A percentile compares a stretch with the other conserved stretches of the same genome.
phyloP scores from a whole-genome alignment of 2,329 filamentous ascomycete species.

The Aspergillus calidoustus region DNA sequence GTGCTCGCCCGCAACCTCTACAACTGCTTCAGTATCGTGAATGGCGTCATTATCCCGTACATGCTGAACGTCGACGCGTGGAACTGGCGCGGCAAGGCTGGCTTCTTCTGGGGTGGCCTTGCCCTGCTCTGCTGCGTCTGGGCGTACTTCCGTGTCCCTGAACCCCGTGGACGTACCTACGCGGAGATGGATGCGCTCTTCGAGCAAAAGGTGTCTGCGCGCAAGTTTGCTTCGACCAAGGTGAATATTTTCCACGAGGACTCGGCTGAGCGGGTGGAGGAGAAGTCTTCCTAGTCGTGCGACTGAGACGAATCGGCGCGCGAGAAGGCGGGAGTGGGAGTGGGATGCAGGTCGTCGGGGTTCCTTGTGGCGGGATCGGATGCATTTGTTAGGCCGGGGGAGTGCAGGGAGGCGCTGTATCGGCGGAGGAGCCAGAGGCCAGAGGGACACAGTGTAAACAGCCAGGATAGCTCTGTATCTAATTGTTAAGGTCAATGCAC shows the following conservation, averaged over 20 bases:
- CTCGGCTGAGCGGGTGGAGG: background rate
- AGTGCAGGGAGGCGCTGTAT: too few species aligned
- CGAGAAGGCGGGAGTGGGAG: too few species aligned
- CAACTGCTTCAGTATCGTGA: conserved; percentile 19
- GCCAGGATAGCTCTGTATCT: too few species aligned
- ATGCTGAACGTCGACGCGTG: conserved; percentile 39
- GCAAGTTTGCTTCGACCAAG: background rate
- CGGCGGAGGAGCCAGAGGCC: too few species aligned
- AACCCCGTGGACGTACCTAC: background rate
- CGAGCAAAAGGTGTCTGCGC: background rate
- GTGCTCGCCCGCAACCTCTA: background rate
- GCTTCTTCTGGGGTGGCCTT: conserved; percentile 37
- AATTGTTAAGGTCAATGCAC: too few species aligned
- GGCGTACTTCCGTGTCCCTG: conserved; percentile 12
- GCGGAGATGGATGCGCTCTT: background rate
- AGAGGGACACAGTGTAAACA: too few species aligned
- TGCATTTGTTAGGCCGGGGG: too few species aligned
- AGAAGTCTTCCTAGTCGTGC: background rate
- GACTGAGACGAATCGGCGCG: background rate
- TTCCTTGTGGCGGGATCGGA: too few species aligned
- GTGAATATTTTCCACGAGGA: background rate
- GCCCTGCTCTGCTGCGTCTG: conserved; percentile 32
- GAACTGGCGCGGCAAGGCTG: conserved; percentile 37
- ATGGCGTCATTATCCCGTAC: conserved; percentile 40
- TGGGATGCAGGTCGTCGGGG: too few species aligned